Evolutionary conservation across 225 moss, liverwort and hornwort species (phyloP).

Genomic region (Antitrichia curtipendula): DNA sequence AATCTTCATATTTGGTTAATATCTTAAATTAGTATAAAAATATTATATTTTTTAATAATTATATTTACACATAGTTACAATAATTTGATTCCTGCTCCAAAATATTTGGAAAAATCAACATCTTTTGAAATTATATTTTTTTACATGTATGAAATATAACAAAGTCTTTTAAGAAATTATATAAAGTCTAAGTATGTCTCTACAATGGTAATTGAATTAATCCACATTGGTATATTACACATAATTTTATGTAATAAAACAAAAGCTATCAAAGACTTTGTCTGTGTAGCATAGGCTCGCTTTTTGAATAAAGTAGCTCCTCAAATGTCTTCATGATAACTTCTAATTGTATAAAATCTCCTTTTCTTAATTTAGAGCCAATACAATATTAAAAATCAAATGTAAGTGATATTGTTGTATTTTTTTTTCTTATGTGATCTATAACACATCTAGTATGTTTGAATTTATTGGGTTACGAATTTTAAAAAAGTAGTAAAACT

Average conservation of each 20-base stretch:
- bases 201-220: too few relatives aligned
- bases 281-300: background rate
- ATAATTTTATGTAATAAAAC: background rate
- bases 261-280: too few relatives aligned
- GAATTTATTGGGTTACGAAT: background rate
- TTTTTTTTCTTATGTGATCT: background rate
- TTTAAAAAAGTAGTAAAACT: too few relatives aligned
- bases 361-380: too few relatives aligned
- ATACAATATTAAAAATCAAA: background rate
- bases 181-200: background rate
- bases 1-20: background rate
- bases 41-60: background rate
- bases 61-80: too few relatives aligned
- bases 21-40: fast-evolving
- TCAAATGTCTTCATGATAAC: background rate
- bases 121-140: too few relatives aligned
- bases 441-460: background rate
- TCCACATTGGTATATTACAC: background rate
- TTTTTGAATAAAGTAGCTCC: background rate
- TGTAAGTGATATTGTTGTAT: background rate
- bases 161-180: background rate
- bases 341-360: background rate
- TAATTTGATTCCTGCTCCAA: background rate
- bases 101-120: background rate
- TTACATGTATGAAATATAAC: background rate